Evolutionary conservation across 495 filamentous ascomycete genomes (phyloP).

Genomic region (Penicillium cosmopolitanum): DNA sequence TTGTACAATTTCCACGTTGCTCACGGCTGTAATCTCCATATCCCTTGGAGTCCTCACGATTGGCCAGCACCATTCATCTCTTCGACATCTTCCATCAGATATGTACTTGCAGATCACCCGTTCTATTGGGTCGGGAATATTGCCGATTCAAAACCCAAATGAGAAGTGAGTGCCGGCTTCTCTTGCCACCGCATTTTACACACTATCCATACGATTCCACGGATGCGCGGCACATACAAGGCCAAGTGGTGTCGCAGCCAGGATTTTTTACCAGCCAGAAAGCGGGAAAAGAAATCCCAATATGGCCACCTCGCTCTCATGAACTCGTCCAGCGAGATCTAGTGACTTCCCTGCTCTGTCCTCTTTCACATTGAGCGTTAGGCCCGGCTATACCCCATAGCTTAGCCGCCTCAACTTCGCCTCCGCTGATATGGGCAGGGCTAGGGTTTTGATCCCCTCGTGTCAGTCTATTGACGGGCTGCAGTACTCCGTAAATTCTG

Average conservation of each 20-base stretch:
- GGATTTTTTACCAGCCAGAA: background rate
- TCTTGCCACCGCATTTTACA: background rate
- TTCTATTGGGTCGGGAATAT: background rate
- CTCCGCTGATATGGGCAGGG: background rate
- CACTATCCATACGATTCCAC: background rate
- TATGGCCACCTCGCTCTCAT: background rate
- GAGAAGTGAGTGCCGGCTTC: slow-evolving; percentile 2
- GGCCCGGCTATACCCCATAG: background rate
- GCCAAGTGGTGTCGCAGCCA: slow-evolving; percentile 6
- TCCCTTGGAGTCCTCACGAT: background rate
- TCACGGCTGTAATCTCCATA: background rate
- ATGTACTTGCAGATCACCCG: slow-evolving; percentile 2
- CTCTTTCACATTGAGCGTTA: background rate
- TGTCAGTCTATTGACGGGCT: slow-evolving; percentile 10
- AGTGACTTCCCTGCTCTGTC: background rate
- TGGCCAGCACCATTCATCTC: background rate
- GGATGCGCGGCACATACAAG: background rate
- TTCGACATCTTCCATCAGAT: background rate
- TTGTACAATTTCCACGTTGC: background rate
- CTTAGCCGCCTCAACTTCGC: slow-evolving; percentile 6
- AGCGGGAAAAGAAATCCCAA: background rate
- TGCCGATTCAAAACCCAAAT: background rate
- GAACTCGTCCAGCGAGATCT: background rate
- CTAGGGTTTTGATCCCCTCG: background rate
- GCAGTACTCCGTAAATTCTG: slow-evolving; percentile 1